Evolutionary conservation across 495 filamentous ascomycete genomes (phyloP), one percentile per base, ranked within the genome.

Genomic region (Podospora tetraspora): DNA sequence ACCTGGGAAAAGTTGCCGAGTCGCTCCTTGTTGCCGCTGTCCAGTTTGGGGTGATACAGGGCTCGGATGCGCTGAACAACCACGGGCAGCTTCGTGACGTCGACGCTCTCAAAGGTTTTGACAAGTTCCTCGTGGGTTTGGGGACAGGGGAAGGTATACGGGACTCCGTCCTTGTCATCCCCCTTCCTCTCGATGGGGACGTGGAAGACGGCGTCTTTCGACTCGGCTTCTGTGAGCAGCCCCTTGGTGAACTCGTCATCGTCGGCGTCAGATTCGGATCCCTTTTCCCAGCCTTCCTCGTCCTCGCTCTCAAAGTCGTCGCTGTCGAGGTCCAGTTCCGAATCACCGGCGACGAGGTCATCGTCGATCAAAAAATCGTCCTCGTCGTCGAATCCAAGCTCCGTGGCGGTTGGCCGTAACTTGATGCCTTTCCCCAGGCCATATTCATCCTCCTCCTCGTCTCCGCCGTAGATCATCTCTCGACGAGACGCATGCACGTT

Each of bases 291-390:
- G 3, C 72, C 70, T 25, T 77, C 77, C 3, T 74, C 73, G 21
- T 87, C 85, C 12, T 83, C 84, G 58, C 84, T 84, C n/a, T 75
- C 84, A 21, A 82, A 80, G 59, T 79, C 82, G 61, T 86, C 79
- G 25, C 80, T 84, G 67, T 84, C 85, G 9, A 86, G 84, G 23
- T 90, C 88, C 8, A 85, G 70, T 9, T 89, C 88, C 13, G 88
- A 89, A 34, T 83, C 89, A 66, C 84, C 89, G 1, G 87, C 87
- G 61, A 97, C 84, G 1, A 97, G 84, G 63, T 97, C 89, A 66
- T 95, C 91, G 67, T 97, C 94, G 65, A 97, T 89, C 10, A 92
- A 66, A 71, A 97, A 97, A 68, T 97, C 91, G 74, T 97, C 94
- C 75, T 97, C 94, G 70, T 97, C 94, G 69, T 96, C 92, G 32